Percentiles rank a stretch among this genome's conserved stretches.
phyloP scores from a whole-genome alignment of 228 moss, liverwort and hornwort genomes.

The Sphagnum fallax region DNA sequence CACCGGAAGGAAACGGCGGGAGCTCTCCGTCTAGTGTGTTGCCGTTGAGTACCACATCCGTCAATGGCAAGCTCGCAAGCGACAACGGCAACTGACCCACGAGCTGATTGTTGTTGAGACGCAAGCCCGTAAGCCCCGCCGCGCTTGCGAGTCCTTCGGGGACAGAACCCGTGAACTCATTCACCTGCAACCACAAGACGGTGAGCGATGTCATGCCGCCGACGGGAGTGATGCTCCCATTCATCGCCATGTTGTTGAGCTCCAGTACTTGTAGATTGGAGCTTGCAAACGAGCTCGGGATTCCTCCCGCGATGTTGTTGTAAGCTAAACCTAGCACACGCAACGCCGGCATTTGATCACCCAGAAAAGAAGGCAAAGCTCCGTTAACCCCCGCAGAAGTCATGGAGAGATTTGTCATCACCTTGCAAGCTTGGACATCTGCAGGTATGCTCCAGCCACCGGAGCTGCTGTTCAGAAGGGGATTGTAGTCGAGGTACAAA shows the following conservation, averaged over 20 bases:
- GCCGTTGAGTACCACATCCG: constrained; percentile 9
- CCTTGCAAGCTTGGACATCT: constrained; percentile 25
- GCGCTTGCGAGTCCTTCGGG: constrained; percentile 55
- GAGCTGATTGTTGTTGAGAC: constrained; percentile 61
- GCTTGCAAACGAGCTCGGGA: constrained; percentile 51
- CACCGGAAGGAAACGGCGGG: constrained; percentile 15
- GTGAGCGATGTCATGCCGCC: constrained; percentile 57
- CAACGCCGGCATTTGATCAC: constrained; percentile 45
- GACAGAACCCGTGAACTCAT: constrained; percentile 63
- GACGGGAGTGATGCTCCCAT: constrained; percentile 45
- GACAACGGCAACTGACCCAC: constrained; percentile 60
- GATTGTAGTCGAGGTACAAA: constrained; percentile 56
- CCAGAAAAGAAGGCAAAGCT: constrained; percentile 58
- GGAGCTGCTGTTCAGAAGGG: constrained; percentile 36
- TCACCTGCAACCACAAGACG: constrained; percentile 74
- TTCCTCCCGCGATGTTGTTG: constrained; percentile 46
- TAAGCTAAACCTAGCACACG: constrained; percentile 61
- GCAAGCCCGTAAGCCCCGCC: constrained; percentile 34
- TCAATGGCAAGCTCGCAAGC: constrained; percentile 15
- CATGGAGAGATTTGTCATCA: constrained; percentile 50
- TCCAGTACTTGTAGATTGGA: constrained; percentile 65
- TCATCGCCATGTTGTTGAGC: constrained; percentile 67
- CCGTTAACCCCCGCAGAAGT: constrained; percentile 37
- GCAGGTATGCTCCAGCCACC: constrained; percentile 63
- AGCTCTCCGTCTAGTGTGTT: constrained; percentile 28